These are phyloP conservation scores for Phoma sp. DNA, from an alignment of 2,329 filamentous ascomycete species.

Conservation along the genomic window DNA sequence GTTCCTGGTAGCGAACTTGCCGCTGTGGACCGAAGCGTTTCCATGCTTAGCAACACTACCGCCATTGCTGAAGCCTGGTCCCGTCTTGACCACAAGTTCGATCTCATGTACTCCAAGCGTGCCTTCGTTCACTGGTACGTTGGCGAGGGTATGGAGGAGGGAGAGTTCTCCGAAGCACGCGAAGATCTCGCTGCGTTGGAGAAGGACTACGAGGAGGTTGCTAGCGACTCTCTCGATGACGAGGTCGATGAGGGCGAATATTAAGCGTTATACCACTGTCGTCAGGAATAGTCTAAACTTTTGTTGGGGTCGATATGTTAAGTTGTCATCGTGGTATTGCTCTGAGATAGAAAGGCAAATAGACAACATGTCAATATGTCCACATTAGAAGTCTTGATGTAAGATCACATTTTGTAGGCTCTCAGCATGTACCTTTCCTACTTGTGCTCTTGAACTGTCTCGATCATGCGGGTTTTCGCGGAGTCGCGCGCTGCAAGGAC, in stretches of 20 bases:
- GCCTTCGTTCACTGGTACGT: constrained; percentile 83
- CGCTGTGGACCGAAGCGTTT: constrained; percentile 95
- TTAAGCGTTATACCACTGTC: constrained; percentile 44
- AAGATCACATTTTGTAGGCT: not conserved
- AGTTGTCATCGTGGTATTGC: constrained; percentile 9
- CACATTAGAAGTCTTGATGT: not conserved
- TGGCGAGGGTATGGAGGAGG: constrained; percentile 91
- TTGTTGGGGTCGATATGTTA: constrained; percentile 24
- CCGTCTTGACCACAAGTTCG: constrained; percentile 76
- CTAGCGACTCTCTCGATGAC: constrained; percentile 69
- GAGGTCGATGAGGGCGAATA: constrained; percentile 62
- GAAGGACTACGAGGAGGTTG: constrained; percentile 87
- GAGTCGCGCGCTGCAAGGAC: not conserved
- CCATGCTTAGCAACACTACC: constrained; percentile 78
- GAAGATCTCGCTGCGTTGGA: constrained; percentile 86
- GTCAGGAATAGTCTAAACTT: constrained; percentile 19
- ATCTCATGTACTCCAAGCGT: constrained; percentile 80
- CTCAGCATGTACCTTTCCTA: not conserved
- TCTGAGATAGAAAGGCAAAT: constrained; percentile 12
- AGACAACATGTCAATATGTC: constrained; percentile 6
- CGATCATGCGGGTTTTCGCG: not conserved
- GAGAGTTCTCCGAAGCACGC: constrained; percentile 86
- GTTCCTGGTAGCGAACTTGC: constrained; percentile 96
- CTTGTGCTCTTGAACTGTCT: not conserved
- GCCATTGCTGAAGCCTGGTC: constrained; percentile 78